Evolutionary conservation across 2,329 filamentous ascomycete genomes (phyloP).

Genomic region (Penicillium sp.): DNA sequence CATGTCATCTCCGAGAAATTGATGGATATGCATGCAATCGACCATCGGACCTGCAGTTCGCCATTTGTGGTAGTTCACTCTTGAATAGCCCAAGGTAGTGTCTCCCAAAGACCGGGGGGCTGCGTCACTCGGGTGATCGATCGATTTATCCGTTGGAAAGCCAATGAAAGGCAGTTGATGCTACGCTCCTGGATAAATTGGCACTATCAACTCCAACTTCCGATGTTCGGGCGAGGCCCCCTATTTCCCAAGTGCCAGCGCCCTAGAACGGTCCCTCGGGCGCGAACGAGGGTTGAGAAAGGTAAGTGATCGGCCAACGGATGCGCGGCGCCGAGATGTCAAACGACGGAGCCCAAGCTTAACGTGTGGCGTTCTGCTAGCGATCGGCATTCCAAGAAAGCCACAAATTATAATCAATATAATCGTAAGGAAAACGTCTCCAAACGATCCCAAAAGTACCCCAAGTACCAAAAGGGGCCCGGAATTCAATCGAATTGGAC

Average conservation of each 20-base stretch:
- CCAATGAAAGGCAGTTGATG: background rate
- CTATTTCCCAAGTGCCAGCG: background rate
- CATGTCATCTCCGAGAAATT: background rate
- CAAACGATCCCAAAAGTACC: too few species aligned
- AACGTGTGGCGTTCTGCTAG: background rate
- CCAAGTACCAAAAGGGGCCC: too few species aligned
- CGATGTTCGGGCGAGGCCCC: background rate
- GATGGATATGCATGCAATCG: background rate
- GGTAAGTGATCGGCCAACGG: constrained; percentile 4
- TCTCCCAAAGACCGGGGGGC: background rate
- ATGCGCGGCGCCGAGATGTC: constrained; percentile 2
- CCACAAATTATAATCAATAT: too few species aligned
- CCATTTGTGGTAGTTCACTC: too few species aligned
- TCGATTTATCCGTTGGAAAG: background rate
- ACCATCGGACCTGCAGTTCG: background rate
- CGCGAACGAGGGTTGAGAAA: constrained; percentile 5
- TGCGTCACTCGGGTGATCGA: background rate
- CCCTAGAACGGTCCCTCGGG: background rate
- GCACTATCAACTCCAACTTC: background rate
- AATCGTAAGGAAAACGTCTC: too few species aligned
- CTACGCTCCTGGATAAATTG: background rate
- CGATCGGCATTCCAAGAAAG: background rate
- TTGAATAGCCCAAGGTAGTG: background rate
- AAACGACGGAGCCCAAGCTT: background rate
- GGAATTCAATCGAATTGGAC: background rate